Percentiles rank a stretch among this genome's conserved stretches.
phyloP scores from a whole-genome alignment of 2,329 filamentous ascomycete species.

The Sporothrix pallida region DNA sequence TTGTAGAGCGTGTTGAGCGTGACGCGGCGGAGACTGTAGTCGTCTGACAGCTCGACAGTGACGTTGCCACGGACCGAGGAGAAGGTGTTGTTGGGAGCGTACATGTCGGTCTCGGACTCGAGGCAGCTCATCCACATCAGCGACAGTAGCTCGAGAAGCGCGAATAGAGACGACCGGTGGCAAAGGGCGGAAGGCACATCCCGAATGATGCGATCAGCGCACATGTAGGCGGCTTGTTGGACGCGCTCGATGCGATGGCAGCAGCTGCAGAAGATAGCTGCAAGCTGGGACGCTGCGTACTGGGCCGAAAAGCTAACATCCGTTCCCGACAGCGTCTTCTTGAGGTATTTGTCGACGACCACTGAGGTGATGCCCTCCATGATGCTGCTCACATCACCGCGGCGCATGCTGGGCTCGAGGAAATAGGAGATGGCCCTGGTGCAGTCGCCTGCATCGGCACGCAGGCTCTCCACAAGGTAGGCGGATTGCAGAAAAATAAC shows the following conservation, averaged over 20 bases:
- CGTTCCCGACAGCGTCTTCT: slow-evolving; percentile 72
- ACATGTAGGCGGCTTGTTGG: slow-evolving; percentile 81
- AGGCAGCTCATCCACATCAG: slow-evolving; percentile 96
- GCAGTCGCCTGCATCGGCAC: slow-evolving; percentile 86
- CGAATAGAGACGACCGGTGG: slow-evolving; percentile 88
- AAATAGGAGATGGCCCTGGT: slow-evolving; percentile 91
- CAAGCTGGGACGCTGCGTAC: slow-evolving; percentile 87
- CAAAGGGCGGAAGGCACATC: slow-evolving; percentile 89
- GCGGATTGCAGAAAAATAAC: slow-evolving; percentile 91
- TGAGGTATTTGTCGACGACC: slow-evolving; percentile 79
- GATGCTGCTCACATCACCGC: slow-evolving; percentile 64
- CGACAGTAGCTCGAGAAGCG: slow-evolving; percentile 86
- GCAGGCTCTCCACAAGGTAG: slow-evolving; percentile 84
- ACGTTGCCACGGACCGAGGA: slow-evolving; percentile 78
- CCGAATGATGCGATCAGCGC: slow-evolving; percentile 83
- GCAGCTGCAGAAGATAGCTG: slow-evolving; percentile 81
- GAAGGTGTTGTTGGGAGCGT: slow-evolving; percentile 83
- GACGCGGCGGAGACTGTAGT: slow-evolving; percentile 78
- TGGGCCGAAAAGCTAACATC: slow-evolving; percentile 85
- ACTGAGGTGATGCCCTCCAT: slow-evolving; percentile 70
- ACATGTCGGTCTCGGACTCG: slow-evolving; percentile 92
- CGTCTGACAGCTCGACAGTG: slow-evolving; percentile 88
- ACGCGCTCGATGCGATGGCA: slow-evolving; percentile 93
- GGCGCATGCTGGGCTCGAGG: slow-evolving; percentile 83
- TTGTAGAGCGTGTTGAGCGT: slow-evolving; percentile 81